Conservation (phyloP, 2,329 filamentous ascomycete genomes). For the Cladosporium austrohemisphaericum region DNA sequence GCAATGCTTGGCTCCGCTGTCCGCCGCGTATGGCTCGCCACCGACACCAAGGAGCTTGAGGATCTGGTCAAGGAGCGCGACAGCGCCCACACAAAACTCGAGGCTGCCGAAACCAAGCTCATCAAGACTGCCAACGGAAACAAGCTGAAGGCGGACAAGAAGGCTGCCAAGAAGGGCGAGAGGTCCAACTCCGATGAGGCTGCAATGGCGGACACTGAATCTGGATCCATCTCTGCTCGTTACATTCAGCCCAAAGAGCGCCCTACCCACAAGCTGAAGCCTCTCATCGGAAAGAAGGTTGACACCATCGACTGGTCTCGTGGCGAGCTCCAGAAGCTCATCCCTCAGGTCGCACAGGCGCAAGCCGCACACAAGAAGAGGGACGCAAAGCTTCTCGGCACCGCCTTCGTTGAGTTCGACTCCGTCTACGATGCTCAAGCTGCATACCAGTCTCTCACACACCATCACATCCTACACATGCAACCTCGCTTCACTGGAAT, state of each 20-base stretch:
- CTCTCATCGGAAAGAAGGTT: slow-evolving; percentile 77
- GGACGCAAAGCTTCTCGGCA: slow-evolving; percentile 62
- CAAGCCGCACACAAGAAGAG: slow-evolving; percentile 65
- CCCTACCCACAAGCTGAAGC: slow-evolving; percentile 70
- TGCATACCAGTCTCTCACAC: slow-evolving; percentile 80
- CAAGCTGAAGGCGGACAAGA: slow-evolving; percentile 65
- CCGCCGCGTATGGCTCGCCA: slow-evolving; percentile 78
- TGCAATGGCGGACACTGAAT: slow-evolving; percentile 59
- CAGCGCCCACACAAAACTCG: slow-evolving; percentile 73
- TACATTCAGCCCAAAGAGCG: slow-evolving; percentile 72
- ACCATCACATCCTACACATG: slow-evolving; percentile 85
- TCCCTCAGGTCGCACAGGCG: slow-evolving; percentile 64
- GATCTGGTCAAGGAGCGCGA: slow-evolving; percentile 79
- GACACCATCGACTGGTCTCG: slow-evolving; percentile 93
- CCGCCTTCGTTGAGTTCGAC: slow-evolving; percentile 88
- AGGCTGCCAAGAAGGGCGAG: slow-evolving; percentile 56
- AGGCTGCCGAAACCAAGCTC: slow-evolving; percentile 80
- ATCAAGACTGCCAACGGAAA: slow-evolving; percentile 73
- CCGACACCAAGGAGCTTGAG: slow-evolving; percentile 71
- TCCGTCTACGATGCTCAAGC: slow-evolving; percentile 78
- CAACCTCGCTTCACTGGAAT: slow-evolving; percentile 80
- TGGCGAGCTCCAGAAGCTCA: slow-evolving; percentile 69
- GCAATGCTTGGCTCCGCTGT: slow-evolving; percentile 78
- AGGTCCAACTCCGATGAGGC: slow-evolving; percentile 41
- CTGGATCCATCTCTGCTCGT: slow-evolving; percentile 66